These are phyloP conservation scores for Coemansia sp. DNA, from an alignment of 192 early-diverging fungal species.

Conservation along the genomic window DNA sequence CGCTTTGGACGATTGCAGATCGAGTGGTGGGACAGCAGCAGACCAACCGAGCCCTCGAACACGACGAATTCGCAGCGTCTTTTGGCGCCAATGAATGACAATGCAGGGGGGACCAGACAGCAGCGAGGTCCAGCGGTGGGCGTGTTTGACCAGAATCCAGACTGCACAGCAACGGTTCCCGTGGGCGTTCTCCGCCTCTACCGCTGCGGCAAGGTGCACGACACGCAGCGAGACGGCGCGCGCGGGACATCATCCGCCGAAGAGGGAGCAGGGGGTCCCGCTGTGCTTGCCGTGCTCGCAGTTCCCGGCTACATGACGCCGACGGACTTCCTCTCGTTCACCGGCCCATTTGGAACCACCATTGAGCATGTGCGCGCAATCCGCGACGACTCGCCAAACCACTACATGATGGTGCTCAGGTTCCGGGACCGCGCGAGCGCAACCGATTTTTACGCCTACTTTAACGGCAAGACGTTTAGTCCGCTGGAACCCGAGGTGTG, in stretches of 20 bases:
- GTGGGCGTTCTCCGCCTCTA: slow-evolving; percentile 30
- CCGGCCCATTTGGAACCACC: slow-evolving; percentile 65
- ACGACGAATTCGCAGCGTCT: neutral
- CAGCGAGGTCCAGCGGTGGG: slow-evolving; percentile 7
- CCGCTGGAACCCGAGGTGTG: slow-evolving; percentile 85
- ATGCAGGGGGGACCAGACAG: neutral
- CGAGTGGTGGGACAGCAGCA: slow-evolving; percentile 28
- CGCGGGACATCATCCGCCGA: neutral
- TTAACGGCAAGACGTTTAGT: slow-evolving; percentile 83
- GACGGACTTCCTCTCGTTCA: slow-evolving; percentile 85
- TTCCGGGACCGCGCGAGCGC: slow-evolving; percentile 66
- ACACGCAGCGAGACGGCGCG: neutral
- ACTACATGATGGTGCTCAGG: slow-evolving; percentile 85
- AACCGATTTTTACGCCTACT: slow-evolving; percentile 69
- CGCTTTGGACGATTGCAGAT: slow-evolving; percentile 35
- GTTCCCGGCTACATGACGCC: slow-evolving; percentile 89
- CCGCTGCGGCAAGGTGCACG: neutral
- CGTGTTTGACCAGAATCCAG: slow-evolving; percentile 11
- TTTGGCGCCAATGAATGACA: neutral
- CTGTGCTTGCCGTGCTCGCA: slow-evolving; percentile 71
- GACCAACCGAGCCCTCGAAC: neutral
- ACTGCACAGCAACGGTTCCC: slow-evolving; percentile 15
- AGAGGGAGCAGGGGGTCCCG: neutral
- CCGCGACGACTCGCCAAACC: slow-evolving; percentile 79
- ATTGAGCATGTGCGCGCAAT: slow-evolving; percentile 79